phyloP scores from a whole-genome alignment of 2,329 filamentous ascomycete genomes.

The Fusarium subglutinans region DNA sequence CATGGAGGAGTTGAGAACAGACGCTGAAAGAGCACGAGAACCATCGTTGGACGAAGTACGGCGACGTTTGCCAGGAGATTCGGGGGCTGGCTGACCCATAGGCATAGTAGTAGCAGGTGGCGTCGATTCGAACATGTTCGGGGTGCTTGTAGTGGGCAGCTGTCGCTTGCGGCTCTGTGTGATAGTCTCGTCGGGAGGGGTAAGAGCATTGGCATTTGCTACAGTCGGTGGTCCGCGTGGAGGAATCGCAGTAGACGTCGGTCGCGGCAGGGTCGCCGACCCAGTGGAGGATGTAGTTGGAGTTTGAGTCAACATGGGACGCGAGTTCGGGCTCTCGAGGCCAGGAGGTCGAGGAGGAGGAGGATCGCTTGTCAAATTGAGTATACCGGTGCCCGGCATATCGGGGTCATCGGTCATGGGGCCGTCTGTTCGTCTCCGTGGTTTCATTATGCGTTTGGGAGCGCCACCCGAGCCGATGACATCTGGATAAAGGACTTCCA shows the following conservation, averaged over 20 bases:
- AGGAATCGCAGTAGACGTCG: conserved; percentile 49
- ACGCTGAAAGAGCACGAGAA: conserved; percentile 39
- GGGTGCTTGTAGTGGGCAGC: conserved; percentile 35
- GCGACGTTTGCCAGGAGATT: conserved; percentile 47
- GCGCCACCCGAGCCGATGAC: conserved; percentile 68
- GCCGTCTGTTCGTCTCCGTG: conserved; percentile 59
- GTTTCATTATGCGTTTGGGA: conserved; percentile 67
- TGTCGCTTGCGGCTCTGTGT: conserved; percentile 57
- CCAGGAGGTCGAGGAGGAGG: conserved; percentile 36
- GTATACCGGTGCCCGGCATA: conserved; percentile 58
- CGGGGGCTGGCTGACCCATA: conserved; percentile 41
- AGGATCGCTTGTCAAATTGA: conserved; percentile 55
- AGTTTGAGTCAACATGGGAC: conserved; percentile 45
- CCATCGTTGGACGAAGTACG: conserved; percentile 44
- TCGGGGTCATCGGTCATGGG: conserved; percentile 57
- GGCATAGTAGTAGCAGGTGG: conserved; percentile 32
- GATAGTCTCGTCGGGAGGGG: conserved; percentile 63
- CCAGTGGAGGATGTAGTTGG: conserved; percentile 38
- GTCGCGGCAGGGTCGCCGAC: conserved; percentile 39
- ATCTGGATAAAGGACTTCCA: conserved; percentile 69
- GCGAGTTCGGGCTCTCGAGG: conserved; percentile 41
- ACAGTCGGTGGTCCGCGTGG: conserved; percentile 50
- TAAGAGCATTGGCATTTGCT: conserved; percentile 57
- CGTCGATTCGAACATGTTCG: conserved; percentile 34
- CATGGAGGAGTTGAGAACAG: conserved; percentile 44